Conservation (phyloP, 805 yeast genomes). For the Nadsonia fulvescens region DNA sequence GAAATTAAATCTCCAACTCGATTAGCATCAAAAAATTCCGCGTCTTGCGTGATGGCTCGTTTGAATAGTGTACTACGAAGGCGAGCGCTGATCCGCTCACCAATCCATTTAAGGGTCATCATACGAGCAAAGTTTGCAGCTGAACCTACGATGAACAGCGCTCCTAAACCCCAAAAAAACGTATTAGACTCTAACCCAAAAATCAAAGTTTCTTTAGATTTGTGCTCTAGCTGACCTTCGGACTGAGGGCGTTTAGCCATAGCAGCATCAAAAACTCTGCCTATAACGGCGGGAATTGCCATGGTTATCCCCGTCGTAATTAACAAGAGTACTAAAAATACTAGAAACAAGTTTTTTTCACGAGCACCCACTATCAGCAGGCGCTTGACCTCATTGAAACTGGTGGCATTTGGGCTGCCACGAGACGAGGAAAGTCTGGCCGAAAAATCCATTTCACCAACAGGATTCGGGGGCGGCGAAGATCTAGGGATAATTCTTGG, state of each 20-base stretch:
- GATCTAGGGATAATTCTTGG: too few species aligned
- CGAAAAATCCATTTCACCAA: too few species aligned
- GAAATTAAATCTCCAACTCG: slow-evolving; percentile 87
- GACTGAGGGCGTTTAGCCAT: too few species aligned
- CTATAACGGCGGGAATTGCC: slow-evolving; percentile 67
- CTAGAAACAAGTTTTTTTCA: too few species aligned
- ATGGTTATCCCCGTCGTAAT: slow-evolving; percentile 70
- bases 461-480: too few species aligned
- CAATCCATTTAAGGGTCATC: slow-evolving; percentile 56
- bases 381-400: too few species aligned
- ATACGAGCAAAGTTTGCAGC: slow-evolving; percentile 66
- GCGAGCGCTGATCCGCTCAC: slow-evolving; percentile 76
- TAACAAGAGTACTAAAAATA: too few species aligned
- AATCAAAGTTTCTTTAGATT: slow-evolving; percentile 19
- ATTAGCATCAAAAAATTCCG: slow-evolving; percentile 76
- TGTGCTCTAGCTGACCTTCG: too few species aligned
- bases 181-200: slow-evolving; percentile 45
- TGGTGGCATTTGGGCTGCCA: too few species aligned
- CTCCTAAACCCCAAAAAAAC: slow-evolving; percentile 45
- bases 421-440: too few species aligned
- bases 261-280: slow-evolving; percentile 70
- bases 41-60: slow-evolving; percentile 67
- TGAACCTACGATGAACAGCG: slow-evolving; percentile 55
- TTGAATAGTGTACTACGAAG: slow-evolving; percentile 60
- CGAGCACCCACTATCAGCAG: too few species aligned